Conservation (phyloP, 2,329 filamentous ascomycete species). For the Colletotrichum endophyticum region DNA sequence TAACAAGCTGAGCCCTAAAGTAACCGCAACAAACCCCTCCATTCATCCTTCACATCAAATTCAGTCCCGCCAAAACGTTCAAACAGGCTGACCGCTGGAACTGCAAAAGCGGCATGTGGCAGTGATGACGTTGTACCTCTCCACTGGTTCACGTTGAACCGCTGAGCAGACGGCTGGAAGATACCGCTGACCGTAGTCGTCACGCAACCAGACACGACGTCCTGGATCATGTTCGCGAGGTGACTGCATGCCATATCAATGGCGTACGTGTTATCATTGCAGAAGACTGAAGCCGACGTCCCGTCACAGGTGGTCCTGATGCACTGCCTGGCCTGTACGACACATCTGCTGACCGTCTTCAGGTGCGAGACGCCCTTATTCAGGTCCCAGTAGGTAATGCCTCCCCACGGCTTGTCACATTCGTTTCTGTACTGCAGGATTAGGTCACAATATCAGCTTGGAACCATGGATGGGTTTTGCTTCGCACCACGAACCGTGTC, state of each 20-base stretch:
- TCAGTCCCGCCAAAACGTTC: background rate
- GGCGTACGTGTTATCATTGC: background rate
- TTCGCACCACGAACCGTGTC: background rate
- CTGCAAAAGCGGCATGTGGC: background rate
- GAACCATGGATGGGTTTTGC: fast-evolving
- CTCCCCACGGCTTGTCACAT: background rate
- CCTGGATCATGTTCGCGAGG: background rate
- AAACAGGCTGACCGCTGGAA: background rate
- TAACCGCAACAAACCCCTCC: background rate
- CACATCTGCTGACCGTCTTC: background rate
- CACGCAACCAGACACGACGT: background rate
- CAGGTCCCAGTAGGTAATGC: background rate
- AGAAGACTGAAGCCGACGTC: background rate
- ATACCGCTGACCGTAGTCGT: background rate
- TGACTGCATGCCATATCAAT: background rate
- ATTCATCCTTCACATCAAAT: background rate
- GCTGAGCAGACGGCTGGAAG: background rate
- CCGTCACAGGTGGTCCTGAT: background rate
- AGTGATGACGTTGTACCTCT: background rate
- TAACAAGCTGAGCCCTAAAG: fast-evolving
- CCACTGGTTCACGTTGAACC: background rate
- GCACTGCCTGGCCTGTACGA: background rate
- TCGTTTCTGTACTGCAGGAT: background rate
- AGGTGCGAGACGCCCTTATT: background rate
- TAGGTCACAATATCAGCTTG: fast-evolving